These are phyloP conservation scores for Alternaria burnsii DNA, from an alignment of 2,329 filamentous ascomycete genomes.

Conservation along the genomic window DNA sequence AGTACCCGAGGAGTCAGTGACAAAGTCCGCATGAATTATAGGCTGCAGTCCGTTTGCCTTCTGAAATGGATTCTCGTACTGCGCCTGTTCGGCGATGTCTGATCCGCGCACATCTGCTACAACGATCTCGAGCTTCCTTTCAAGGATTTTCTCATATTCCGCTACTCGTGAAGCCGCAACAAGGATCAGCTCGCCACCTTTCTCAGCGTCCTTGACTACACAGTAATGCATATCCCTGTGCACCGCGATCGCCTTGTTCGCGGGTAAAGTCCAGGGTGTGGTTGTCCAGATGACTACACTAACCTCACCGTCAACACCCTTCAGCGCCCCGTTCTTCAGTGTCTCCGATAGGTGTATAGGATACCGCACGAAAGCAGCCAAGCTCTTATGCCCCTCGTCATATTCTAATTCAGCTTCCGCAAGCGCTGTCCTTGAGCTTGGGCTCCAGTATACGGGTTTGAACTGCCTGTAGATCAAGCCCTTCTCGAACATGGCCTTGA, in stretches of 20 bases:
- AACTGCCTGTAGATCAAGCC: slow-evolving; percentile 77
- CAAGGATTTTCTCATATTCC: slow-evolving; percentile 50
- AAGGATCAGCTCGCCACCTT: slow-evolving; percentile 66
- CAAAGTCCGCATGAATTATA: slow-evolving; percentile 86
- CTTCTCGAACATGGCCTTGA: slow-evolving; percentile 76
- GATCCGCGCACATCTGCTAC: slow-evolving; percentile 68
- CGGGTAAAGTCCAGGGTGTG: slow-evolving; percentile 95
- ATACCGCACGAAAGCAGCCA: slow-evolving; percentile 81
- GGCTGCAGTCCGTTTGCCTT: slow-evolving; percentile 68
- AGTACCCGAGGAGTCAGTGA: slow-evolving; percentile 88
- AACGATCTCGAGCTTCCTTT: slow-evolving; percentile 57
- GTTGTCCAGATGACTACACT: slow-evolving; percentile 98
- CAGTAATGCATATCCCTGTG: slow-evolving; percentile 77
- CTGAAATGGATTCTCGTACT: slow-evolving; percentile 76
- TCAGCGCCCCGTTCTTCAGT: slow-evolving; percentile 52
- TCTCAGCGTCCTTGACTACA: slow-evolving; percentile 62
- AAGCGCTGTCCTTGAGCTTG: slow-evolving; percentile 78
- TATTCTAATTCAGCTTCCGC: slow-evolving; percentile 89
- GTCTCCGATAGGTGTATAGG: slow-evolving; percentile 64
- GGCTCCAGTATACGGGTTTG: slow-evolving; percentile 89
- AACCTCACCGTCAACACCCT: slow-evolving; percentile 50
- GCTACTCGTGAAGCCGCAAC: slow-evolving; percentile 76
- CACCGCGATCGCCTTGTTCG: slow-evolving; percentile 88
- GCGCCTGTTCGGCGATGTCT: slow-evolving; percentile 67
- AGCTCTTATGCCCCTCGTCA: slow-evolving; percentile 75